Evolutionary conservation across 1,284 basidiomycete species (phyloP), one percentile per base, ranked within the genome.

Genomic region (Sanguinoderma infundibulare): DNA sequence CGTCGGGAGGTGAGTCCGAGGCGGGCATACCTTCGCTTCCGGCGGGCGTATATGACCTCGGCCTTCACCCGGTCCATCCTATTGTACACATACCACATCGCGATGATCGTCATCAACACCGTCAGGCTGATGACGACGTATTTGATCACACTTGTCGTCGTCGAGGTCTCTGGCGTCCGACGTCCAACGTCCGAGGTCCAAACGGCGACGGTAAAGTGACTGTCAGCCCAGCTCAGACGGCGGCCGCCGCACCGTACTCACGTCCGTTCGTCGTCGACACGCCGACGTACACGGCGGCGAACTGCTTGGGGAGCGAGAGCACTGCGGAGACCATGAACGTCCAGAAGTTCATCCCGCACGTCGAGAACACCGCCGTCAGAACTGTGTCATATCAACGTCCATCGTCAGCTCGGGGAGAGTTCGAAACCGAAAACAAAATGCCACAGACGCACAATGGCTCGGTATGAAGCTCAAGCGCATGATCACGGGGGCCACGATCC

Each of bases 11-110:
- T 3, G 39, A 40, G n/a, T 10, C 8, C 5, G 42, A 44, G 2
- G 12, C n/a, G 24, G 22, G 42, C 42, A 15, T 15, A 46, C 42
- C 42, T 46, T 22, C 42, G 42, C 42, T 67, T 67, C 54, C 94
- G 84, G 50, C 89, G 81, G 36, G 83, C 83, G 57, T 92, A 87
- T 69, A 96, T 88, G 12, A 97, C 86, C 0, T 77, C 72, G 0
- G 88, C 85, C 67, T 94, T 91, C 26, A 87, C 89, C 65, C 83
- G 79, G 70, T 89, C 86, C 86, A 97, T 93, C 74, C 87, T 74
- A 50, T 72, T 77, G 69, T 86, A 86, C 68, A 97, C 90, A 72
- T 91, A 97, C 87, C 91, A 94, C 76, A 92, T 90, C 0, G 94
- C 91, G 40, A 79, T 71, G 47, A 92, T 62, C 0, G 95, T 96